Conservation (phyloP, 2,329 filamentous ascomycete genomes). For the Plectosphaerella sp. region DNA sequence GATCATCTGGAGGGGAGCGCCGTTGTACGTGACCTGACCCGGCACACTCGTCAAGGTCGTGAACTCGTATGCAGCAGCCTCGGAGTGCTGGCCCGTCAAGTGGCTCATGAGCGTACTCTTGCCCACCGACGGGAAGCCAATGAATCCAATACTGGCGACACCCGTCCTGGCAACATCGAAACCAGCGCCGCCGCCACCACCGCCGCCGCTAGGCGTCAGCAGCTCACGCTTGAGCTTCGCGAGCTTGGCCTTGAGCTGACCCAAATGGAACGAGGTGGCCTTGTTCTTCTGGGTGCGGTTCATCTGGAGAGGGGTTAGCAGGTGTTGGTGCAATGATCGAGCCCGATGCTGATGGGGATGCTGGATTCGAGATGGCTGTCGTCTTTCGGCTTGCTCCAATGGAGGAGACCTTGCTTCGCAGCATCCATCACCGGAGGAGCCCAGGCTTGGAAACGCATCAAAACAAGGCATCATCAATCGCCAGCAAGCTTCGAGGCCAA, state of each 20-base stretch:
- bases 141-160: constrained; percentile 95
- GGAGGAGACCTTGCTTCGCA: no score
- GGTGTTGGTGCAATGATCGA: not conserved
- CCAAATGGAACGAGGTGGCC: constrained; percentile 87
- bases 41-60: constrained; percentile 97
- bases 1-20: constrained; percentile 95
- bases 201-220: constrained; percentile 77
- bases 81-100: constrained; percentile 93
- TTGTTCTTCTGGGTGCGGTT: constrained; percentile 97
- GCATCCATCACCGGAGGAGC: constrained; percentile 4
- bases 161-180: constrained; percentile 98
- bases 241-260: constrained; percentile 95
- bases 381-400: not conserved
- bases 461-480: no score
- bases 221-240: constrained; percentile 97
- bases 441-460: not conserved
- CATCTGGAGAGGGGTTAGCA: constrained; percentile 58
- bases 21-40: constrained; percentile 93
- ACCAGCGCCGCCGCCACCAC: constrained; percentile 79
- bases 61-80: constrained; percentile 97
- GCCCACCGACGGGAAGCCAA: constrained; percentile 95
- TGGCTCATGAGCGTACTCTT: constrained; percentile 97
- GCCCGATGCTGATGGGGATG: not conserved
- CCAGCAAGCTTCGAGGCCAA: no score
- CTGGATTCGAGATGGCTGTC: not conserved